These are phyloP conservation scores for Mycocalia duriaeana DNA, from an alignment of 1,284 basidiomycete genomes.

Conservation along the genomic window DNA sequence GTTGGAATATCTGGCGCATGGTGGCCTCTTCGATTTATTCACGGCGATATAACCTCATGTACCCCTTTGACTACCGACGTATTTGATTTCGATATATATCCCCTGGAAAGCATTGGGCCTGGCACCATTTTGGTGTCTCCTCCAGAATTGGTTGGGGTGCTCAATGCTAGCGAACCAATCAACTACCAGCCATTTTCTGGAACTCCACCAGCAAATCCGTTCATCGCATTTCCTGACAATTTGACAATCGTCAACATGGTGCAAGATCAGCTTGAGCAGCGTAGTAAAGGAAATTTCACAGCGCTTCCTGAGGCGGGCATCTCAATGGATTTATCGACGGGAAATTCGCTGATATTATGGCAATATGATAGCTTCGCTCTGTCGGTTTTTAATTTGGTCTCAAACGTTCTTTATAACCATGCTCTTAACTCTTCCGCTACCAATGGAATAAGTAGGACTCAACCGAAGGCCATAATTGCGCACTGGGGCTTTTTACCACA, in stretches of 20 bases:
- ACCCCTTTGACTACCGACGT: neutral
- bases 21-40: constrained; percentile 1
- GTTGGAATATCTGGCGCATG: neutral
- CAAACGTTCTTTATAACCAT: constrained; percentile 60
- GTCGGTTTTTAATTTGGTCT: constrained; percentile 51
- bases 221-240: neutral
- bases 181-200: neutral
- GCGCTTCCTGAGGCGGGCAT: constrained; percentile 57
- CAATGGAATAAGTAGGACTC: too few species aligned
- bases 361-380: constrained; percentile 43
- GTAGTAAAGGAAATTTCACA: constrained; percentile 28
- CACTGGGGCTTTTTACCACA: neutral
- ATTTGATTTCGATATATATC: too few species aligned
- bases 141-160: neutral
- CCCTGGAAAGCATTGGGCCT: too few species aligned
- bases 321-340: constrained; percentile 45
- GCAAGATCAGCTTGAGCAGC: too few species aligned
- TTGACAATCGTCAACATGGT: constrained; percentile 45
- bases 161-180: neutral
- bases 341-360: constrained; percentile 55
- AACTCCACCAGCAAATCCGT: neutral
- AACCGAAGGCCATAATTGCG: neutral
- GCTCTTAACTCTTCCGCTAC: constrained; percentile 27
- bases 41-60: neutral
- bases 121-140: neutral